Percentiles rank a stretch among this genome's conserved stretches.
Evolutionary conservation across 2,329 filamentous ascomycete species (phyloP).

Genomic region (Zymoseptoria pseudotritici): DNA sequence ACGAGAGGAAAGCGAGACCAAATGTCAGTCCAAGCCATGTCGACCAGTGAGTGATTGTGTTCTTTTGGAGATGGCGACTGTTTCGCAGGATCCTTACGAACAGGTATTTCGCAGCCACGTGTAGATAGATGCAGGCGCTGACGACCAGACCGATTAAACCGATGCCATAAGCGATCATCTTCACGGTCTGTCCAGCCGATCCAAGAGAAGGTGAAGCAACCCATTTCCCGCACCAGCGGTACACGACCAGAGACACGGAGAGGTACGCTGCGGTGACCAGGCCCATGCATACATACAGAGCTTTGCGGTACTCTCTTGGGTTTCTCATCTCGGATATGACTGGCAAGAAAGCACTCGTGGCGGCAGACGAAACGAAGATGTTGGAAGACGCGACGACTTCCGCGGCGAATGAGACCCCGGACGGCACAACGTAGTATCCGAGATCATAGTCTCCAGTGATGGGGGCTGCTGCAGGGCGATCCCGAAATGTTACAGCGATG

Average conservation of each 20-base stretch:
- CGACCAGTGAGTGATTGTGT: constrained; percentile 45
- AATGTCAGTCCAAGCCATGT: constrained; percentile 45
- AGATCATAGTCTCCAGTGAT: constrained; percentile 52
- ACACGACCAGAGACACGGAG: constrained; percentile 53
- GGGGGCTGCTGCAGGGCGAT: constrained; percentile 55
- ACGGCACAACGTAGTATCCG: constrained; percentile 49
- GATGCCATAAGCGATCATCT: constrained; percentile 56
- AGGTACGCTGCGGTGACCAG: constrained; percentile 52
- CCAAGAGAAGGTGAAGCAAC: constrained; percentile 56
- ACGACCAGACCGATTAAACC: constrained; percentile 50
- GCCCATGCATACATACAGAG: constrained; percentile 52
- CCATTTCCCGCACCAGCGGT: constrained; percentile 55
- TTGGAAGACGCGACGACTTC: constrained; percentile 52
- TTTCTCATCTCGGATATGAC: constrained; percentile 48
- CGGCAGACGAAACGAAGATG: constrained; percentile 54
- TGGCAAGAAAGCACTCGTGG: constrained; percentile 54
- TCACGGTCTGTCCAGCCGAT: constrained; percentile 51
- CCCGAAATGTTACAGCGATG: constrained; percentile 47
- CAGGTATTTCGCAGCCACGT: constrained; percentile 48
- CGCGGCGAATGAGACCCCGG: constrained; percentile 49
- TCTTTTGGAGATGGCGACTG: constrained; percentile 45
- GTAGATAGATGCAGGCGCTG: constrained; percentile 40
- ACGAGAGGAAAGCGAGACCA: constrained; percentile 38
- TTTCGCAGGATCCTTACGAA: constrained; percentile 50
- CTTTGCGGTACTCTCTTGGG: constrained; percentile 53